Evolutionary conservation across 306 rosid species (phyloP), one percentile per base, ranked within the genome.

Genomic region (Dryas alaskensis): DNA sequence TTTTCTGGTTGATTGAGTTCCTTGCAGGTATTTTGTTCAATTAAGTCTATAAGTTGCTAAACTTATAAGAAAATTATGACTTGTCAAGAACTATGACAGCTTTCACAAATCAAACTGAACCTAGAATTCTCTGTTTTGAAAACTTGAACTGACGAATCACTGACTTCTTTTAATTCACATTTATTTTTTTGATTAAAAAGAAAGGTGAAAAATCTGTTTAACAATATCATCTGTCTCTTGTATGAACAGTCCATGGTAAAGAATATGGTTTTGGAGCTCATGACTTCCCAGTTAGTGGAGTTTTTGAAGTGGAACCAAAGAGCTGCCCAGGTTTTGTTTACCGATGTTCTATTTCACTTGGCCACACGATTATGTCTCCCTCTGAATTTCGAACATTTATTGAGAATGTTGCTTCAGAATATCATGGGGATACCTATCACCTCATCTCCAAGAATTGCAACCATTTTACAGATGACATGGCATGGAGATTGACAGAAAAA

Each of bases 261-360:
- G 99, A 95, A 85, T 92, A 90, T 60, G 97, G 97, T 47, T 95
- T 95, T 67, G 99, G 99, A 66, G 99, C 97, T 40, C 99, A 92
- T 72, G 99, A 90, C 73, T 90, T 79, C 73, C 83, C 99, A 5
- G 88, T 87, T 14, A 95, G 99, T 83, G 99, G 99, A 74, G 98
- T 95, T 84, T 95, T 95, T 74, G 98, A 95, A 85, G 93, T 90
- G 72, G 98, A 90, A 79, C 98, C 99, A 70, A 87, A 67, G 90
- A 82, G 74, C 58, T 95, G 99, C 86, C 99, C 99, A 10, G 99
- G 97, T 76, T 95, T 86, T 79, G 64, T 84, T 72, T 95, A 79
- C 76, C 85, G 99, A 63, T 51, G 84, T 79, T 88, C 97, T 73
- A 71, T 95, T 81, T 58, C 87, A 60, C 83, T 95, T 81, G 99